A percentile compares a stretch with the other conserved stretches of the same genome.
phyloP scores from a whole-genome alignment of 805 yeast species.

The Zygoascus biomembranicola region DNA sequence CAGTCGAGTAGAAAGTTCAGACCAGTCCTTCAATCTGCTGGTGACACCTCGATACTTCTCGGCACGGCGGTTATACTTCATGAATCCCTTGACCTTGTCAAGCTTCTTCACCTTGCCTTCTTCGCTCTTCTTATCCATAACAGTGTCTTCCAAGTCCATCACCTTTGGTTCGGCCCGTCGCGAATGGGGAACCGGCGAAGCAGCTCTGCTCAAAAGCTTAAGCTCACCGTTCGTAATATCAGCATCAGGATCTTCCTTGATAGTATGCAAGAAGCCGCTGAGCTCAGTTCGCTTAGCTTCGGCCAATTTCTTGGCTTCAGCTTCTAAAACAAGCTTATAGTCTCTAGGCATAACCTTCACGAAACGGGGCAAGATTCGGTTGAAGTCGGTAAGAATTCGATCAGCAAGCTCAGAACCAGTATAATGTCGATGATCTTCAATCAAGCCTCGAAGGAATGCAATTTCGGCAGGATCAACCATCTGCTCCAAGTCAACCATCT shows the following conservation, averaged over 20 bases:
- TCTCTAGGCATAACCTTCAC: slow-evolving; percentile 91
- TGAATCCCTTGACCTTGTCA: slow-evolving; percentile 83
- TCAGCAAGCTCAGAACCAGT: slow-evolving; percentile 89
- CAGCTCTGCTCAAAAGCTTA: slow-evolving; percentile 29
- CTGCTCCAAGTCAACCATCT: slow-evolving; percentile 69
- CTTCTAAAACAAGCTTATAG: slow-evolving; percentile 81
- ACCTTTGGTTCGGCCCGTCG: slow-evolving; percentile 66
- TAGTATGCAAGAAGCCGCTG: slow-evolving; percentile 50
- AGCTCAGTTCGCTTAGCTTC: slow-evolving; percentile 54
- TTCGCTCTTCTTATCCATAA: slow-evolving; percentile 59
- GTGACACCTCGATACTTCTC: slow-evolving; percentile 78
- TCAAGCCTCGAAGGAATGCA: slow-evolving; percentile 85
- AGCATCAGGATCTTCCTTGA: slow-evolving; percentile 74
- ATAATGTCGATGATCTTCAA: slow-evolving; percentile 93
- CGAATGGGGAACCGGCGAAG: slow-evolving; percentile 28
- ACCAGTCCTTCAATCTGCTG: slow-evolving; percentile 82
- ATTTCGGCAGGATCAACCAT: slow-evolving; percentile 84
- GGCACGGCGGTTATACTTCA: slow-evolving; percentile 83
- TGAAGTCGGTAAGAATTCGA: slow-evolving; percentile 74
- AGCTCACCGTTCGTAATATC: slow-evolving; percentile 88
- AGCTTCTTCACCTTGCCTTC: slow-evolving; percentile 52
- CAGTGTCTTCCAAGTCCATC: slow-evolving; percentile 82
- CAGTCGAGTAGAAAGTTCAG: slow-evolving; percentile 74
- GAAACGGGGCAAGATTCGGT: slow-evolving; percentile 77
- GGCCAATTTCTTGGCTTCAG: slow-evolving; percentile 56